Base-by-base conservation (phyloP, 805 yeast species). In the Sporopachydermia lactativora region DNA sequence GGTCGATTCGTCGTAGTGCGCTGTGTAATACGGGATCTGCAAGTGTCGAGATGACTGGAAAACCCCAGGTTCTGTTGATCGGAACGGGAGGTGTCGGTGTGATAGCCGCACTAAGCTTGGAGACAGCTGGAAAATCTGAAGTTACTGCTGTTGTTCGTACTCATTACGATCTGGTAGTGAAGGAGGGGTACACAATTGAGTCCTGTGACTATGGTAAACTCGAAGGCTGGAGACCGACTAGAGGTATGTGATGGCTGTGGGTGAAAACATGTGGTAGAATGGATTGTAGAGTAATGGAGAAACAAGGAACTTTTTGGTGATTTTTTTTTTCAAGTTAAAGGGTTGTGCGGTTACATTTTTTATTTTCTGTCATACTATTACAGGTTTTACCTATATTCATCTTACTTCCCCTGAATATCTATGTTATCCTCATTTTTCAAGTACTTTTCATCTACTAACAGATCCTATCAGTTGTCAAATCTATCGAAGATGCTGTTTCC, bases 61-160 rank as follows among this genome's bases (percentile, higher is more conserved):
- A 48, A 44, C 47, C 56, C 18, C 62, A 64, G 40, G 75, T 77
- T 14, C 62, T 83, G 8, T 61, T 83, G 6, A 69, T 83, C 34
- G 95, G 95, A 6, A 70, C 84, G 36, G 95, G 95, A 13, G 95
- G 94, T 34, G 92, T 84, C 6, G 95, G 95, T 31, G 69, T 84
- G 14, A 71, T 84, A 24, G 77, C 80, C 2, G 83, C 94, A 0
- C 67, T 77, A 39, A 73, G 81, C 0, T 62, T 84, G 19, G 66
- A 64, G 47, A 54, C 56, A 35, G 62, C 68, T 36, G 72, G 68
- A 0, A 56, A 62, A 36, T 65, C 73, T 5, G 62, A 63, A 17
- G 76, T 81, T 8, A 73, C 85, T 2, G 61, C 74, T 11, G 80
- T 79, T 3, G 68, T 77, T 3, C 68, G 92, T 52, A 70, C 84